These are phyloP conservation scores for Epicoccum nigrum DNA, from an alignment of 2,329 filamentous ascomycete species.

Conservation along the genomic window DNA sequence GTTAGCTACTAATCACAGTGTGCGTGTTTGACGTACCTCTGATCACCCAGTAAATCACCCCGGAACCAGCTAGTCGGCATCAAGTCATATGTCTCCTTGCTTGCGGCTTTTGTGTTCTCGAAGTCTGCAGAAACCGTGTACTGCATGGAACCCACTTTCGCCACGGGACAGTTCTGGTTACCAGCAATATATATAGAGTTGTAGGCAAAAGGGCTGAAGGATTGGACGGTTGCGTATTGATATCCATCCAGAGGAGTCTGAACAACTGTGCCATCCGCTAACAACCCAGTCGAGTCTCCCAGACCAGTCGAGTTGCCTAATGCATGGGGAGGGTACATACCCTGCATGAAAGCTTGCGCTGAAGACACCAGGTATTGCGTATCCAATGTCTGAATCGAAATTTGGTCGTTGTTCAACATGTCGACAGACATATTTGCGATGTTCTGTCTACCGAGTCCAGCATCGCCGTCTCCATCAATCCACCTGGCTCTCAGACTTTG, in stretches of 20 bases:
- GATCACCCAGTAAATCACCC: conserved; percentile 24
- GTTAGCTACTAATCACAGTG: too few relatives aligned
- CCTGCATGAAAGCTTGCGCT: conserved; percentile 67
- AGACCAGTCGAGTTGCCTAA: conserved; percentile 29
- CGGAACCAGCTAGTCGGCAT: conserved; percentile 54
- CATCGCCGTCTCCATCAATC: conserved; percentile 42
- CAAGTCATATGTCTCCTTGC: conserved; percentile 53
- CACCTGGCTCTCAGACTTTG: conserved; percentile 60
- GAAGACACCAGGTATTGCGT: conserved; percentile 58
- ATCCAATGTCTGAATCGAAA: conserved; percentile 56
- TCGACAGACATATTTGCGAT: conserved; percentile 53
- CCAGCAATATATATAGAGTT: conserved; percentile 59
- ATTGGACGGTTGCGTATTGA: conserved; percentile 61
- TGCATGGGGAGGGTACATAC: conserved; percentile 61
- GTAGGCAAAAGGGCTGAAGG: conserved; percentile 54
- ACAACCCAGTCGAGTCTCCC: conserved; percentile 46
- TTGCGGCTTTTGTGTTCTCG: conserved; percentile 45
- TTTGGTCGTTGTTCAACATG: conserved; percentile 53
- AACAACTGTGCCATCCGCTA: conserved; percentile 57
- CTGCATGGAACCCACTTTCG: conserved; percentile 44
- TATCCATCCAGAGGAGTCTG: conserved; percentile 61
- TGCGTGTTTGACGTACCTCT: conserved; percentile 4
- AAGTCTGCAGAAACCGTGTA: conserved; percentile 54
- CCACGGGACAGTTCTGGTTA: conserved; percentile 51
- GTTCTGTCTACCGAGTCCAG: conserved; percentile 31